Conservation (phyloP, 2,329 filamentous ascomycete species). For the Byssothecium circinans region DNA sequence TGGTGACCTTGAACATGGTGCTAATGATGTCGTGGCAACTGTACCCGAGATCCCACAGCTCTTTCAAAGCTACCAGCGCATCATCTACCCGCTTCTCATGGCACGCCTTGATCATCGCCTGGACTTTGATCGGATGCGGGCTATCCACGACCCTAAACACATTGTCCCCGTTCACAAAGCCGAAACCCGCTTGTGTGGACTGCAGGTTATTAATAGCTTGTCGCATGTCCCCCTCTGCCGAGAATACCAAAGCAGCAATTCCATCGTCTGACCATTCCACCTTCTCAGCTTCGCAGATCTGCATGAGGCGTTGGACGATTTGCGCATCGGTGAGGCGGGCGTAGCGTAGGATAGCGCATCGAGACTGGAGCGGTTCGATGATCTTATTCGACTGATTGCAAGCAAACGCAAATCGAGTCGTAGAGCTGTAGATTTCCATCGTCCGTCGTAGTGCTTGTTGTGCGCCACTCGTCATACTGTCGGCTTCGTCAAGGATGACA, state of each 20-base stretch:
- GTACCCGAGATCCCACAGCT: conserved; percentile 93
- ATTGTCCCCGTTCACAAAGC: conserved; percentile 95
- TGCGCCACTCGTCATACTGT: conserved; percentile 92
- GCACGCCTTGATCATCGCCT: conserved; percentile 97
- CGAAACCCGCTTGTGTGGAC: conserved; percentile 89
- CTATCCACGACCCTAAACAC: conserved; percentile 98
- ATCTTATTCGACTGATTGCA: conserved; percentile 99
- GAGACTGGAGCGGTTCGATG: conserved; percentile 96
- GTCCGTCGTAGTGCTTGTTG: conserved; percentile 93
- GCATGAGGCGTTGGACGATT: conserved; percentile 84
- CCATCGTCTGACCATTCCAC: conserved; percentile 92
- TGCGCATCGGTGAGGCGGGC: conserved; percentile 89
- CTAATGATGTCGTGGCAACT: conserved; percentile 99
- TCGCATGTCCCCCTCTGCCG: conserved; percentile 96
- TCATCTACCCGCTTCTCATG: conserved; percentile 89
- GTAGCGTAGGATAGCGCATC: conserved; percentile 94
- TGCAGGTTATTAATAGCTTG: conserved; percentile 99
- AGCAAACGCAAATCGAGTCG: conserved; percentile 94
- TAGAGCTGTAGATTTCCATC: conserved; percentile 98
- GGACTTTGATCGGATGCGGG: conserved; percentile 96
- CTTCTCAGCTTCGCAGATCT: conserved; percentile 90
- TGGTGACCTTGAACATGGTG: conserved; percentile 98
- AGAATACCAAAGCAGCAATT: conserved; percentile 93
- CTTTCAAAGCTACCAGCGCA: conserved; percentile 81
- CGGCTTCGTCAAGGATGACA: conserved; percentile 95